Evolutionary conservation across 352 stramenopile species (phyloP), one percentile per base, ranked within the genome.

Genomic region (Phytophthora multivora): DNA sequence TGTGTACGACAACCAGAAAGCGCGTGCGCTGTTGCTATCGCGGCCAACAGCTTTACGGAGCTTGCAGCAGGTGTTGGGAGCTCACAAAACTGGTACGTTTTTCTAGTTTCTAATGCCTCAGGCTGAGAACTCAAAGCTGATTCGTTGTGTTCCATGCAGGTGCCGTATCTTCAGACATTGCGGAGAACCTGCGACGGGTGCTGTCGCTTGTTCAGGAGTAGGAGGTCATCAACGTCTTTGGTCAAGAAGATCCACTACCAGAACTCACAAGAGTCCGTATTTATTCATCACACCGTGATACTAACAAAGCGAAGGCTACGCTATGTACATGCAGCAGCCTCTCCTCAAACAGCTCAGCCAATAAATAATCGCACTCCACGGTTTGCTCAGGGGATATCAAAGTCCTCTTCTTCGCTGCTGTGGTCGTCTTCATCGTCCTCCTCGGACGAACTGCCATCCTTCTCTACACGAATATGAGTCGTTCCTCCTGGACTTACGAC

Each of bases 1-100:
- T 35, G 63, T 88, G 19, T 86, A 77, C 30, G 83, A 91, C 68
- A 88, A 88, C 54, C 80, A 90, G 33, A 80, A 85, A 42, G 77
- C 81, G 2, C 68, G 79, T 10, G 69, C 83, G 1, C 43, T 81
- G 25, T 26, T 91, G 7, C 46, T 79, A 15, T 56, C 69, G 2
- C 66, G 41, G 35, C 69, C 72, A 26, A 31, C 59, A 4, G 58
- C 69, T 12, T 46, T 84, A n/a, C 59, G 42, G 40, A 57, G 42
- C 11, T 68, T 86, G 38, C 71, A 83, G 23, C 55, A 76, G 60
- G 12, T 78, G 8, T 10, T 76, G 6, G 25, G 31, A 13, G 54
- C 55, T 31, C 50, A 52, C 50, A 48, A 48, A 25, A 16, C 45
- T 66, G 66, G 63, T 77, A 58, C 16, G 45, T 42, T 31, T 13